These are phyloP conservation scores for Postia placenta DNA, from an alignment of 768 basidiomycete genomes.

Conservation along the genomic window DNA sequence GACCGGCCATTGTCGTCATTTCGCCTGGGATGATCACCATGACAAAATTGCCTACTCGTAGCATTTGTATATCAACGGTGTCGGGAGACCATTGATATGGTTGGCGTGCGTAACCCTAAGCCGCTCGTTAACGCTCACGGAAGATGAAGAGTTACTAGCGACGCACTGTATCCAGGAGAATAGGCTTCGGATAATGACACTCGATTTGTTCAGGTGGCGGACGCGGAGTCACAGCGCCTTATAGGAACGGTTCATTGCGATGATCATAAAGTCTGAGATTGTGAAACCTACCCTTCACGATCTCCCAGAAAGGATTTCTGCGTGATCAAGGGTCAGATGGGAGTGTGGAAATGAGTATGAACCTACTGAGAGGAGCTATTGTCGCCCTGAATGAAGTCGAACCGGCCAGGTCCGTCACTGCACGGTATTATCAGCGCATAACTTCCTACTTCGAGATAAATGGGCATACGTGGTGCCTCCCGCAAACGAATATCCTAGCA, in stretches of 20 bases:
- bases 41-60: slow-evolving; percentile 71
- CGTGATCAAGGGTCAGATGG: no score
- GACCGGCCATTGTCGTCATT: slow-evolving; percentile 77
- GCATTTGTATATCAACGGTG: slow-evolving; percentile 71
- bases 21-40: slow-evolving; percentile 75
- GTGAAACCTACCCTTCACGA: slow-evolving; percentile 52
- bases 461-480: slow-evolving; percentile 65
- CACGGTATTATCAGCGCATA: not conserved
- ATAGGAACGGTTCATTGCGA: not conserved
- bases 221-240: slow-evolving; percentile 58
- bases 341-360: no score
- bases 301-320: slow-evolving; percentile 77
- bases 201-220: slow-evolving; percentile 56
- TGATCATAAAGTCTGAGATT: not conserved
- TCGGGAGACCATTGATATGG: slow-evolving; percentile 75
- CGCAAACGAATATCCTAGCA: slow-evolving; percentile 66
- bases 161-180: slow-evolving; percentile 66
- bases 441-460: not conserved
- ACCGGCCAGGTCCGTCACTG: slow-evolving; percentile 76
- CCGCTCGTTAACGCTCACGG: slow-evolving; percentile 4
- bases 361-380: slow-evolving; percentile 57
- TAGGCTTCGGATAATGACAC: slow-evolving; percentile 76
- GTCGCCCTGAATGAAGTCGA: slow-evolving; percentile 73
- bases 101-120: slow-evolving; percentile 54
- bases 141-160: no score